phyloP scores from a whole-genome alignment of 768 basidiomycete genomes.

The Boletus reticuloceps region DNA sequence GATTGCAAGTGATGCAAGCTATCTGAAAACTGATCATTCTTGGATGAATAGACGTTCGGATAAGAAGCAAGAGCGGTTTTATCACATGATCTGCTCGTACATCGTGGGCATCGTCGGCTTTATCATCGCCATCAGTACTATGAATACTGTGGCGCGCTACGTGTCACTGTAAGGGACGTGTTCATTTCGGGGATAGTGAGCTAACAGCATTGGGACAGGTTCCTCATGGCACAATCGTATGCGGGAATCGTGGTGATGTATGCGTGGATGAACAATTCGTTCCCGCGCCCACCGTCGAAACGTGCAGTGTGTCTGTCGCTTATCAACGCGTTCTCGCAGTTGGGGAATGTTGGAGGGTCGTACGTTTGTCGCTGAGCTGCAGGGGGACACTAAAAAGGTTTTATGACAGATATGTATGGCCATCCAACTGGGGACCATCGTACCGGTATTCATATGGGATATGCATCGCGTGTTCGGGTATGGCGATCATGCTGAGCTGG shows the following conservation, averaged over 20 bases:
- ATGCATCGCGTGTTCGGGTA: constrained; percentile 57
- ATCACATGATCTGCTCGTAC: constrained; percentile 58
- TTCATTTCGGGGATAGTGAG: constrained; percentile 3
- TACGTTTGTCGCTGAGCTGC: constrained; percentile 39
- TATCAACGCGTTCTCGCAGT: constrained; percentile 78
- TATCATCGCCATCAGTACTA: constrained; percentile 60
- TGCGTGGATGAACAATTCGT: constrained; percentile 51
- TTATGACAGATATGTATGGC: constrained; percentile 59
- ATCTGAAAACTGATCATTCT: background rate
- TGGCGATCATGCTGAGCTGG: constrained; percentile 50
- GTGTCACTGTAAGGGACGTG: constrained; percentile 49
- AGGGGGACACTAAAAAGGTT: background rate
- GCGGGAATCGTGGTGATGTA: constrained; percentile 66
- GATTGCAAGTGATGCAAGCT: background rate
- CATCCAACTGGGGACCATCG: constrained; percentile 62
- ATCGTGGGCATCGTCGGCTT: constrained; percentile 64
- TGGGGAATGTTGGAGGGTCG: constrained; percentile 84
- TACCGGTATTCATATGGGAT: constrained; percentile 75
- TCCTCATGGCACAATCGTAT: constrained; percentile 75
- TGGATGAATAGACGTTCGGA: constrained; percentile 59
- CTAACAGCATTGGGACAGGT: constrained; percentile 39
- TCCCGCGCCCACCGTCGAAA: constrained; percentile 80
- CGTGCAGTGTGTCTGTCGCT: constrained; percentile 80
- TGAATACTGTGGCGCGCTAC: constrained; percentile 63
- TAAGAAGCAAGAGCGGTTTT: constrained; percentile 63